Evolutionary conservation across 768 basidiomycete genomes (phyloP), one percentile per base, ranked within the genome.

Genomic region (Arthromyces matolae): DNA sequence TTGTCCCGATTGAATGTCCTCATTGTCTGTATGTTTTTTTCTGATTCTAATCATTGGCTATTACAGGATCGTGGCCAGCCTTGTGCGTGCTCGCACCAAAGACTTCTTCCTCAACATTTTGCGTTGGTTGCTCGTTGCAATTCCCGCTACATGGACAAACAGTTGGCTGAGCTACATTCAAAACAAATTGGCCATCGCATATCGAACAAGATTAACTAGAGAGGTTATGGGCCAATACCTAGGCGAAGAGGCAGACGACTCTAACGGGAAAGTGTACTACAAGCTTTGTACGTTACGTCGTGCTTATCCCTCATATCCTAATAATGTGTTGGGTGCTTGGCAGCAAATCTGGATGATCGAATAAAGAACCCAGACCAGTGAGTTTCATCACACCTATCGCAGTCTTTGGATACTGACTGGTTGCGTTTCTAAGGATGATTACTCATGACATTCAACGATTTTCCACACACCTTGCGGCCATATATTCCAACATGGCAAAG

Each of bases 351-450:
- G 57, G 94, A 97, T 61, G 95, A 97, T 62, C 76, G 95, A 41
- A 93, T 97, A 41, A 93, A 93, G 73, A 96, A 97, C 57, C 87
- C 91, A 13, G 93, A 97, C 64, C 93, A 96, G 87, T 89, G 78
- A 61, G 18, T 32, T 49, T 25, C n/a, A 29, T 27, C 32, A 39
- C 5, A 24, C 27, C 23, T 20, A 25, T 53, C 23, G n/a, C 33
- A 32, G 46, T 18, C 37, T 37, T 51, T 12, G 61, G 39, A 62
- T 33, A 12, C 35, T 39, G 18, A 38, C 29, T 35, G 22, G 28
- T 3, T 6, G 20, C 10, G 3, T 12, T 3, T 32, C 23, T 6
- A 58, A 93, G 88, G 71, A 93, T 93, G 86, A 89, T 96, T 43
- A 95, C 93, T 2, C 85, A 94, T 49, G 95, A 98, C 64, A 93